Base-by-base conservation (phyloP, 176 grass and related monocot species). In the Saccharum officinarum region DNA sequence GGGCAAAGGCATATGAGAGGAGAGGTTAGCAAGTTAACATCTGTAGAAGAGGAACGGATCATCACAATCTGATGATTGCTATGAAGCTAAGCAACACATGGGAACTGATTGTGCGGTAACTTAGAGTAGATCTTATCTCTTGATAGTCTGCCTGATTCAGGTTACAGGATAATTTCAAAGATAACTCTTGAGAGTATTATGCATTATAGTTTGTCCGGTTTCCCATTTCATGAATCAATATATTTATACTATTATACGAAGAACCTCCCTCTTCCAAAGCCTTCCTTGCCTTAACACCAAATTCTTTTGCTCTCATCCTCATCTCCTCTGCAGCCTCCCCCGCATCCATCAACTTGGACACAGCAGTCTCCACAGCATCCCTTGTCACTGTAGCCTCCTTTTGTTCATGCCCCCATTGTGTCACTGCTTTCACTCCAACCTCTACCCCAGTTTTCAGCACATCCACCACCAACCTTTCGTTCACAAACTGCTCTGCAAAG, bases 381-480 rank as follows among this genome's bases (percentile, higher is more conserved):
- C 80, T 85, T 47, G 81, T 71, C 60, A 92, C 90, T 84, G 38
- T 79, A 75, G 63, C 47, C 30, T 84, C 79, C 31, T 75, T 78
- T 73, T 86, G 57, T 85, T 75, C 46, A 38, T 2, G 8, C 77
- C 11, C 34, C 82, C 82, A 89, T 3, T 83, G 69, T 54, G 80
- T 55, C 42, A 75, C 80, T 73, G 80, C 8, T 75, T 90, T 66
- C 3, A 89, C 90, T 54, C 83, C 86, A 40, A 86, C n/a, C 34
- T 76, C 78, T 33, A 91, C 65, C 5, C 90, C 88, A 62, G 76
- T 92, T 86, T 88, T 88, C 59, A 95, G 80, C 79, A 92, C 84
- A 54, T 92, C 86, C 17, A 95, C 88, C 57, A 95, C 69, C 80
- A 95, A 34, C 15, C 69, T 95, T 66, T 95, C 91, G 1, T 92